Evolutionary conservation across 768 basidiomycete genomes (phyloP), one percentile per base, ranked within the genome.

Genomic region (Cyclocybe aegerita): DNA sequence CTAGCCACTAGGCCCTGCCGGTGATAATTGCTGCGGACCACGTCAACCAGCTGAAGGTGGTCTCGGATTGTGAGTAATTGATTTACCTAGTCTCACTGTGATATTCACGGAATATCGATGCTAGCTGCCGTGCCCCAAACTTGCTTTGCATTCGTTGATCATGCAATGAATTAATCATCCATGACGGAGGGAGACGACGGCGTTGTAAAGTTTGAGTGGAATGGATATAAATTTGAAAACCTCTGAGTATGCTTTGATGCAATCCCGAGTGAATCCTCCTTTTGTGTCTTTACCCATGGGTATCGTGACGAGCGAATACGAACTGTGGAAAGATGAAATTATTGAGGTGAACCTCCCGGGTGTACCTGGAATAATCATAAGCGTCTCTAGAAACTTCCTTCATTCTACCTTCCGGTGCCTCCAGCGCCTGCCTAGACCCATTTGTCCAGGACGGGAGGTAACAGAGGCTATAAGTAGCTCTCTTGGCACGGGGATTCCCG

Each of bases 61-160:
- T 15, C 23, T 23, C 23, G 23, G 23, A 5, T 16, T 16, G 40
- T 42, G 17, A 16, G 40, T 42, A 16, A 23, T 1, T 15, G 4
- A 4, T 16, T 11, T 6, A 16, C 17, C 17, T 10, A 14, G 29
- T 14, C 6, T 16, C 2, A 10, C 16, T 14, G 12, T 15, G 4
- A 15, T 42, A 11, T 16, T 16, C 9, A 7, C 23, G 1, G 16
- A 16, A 16, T 9, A n/a, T 10, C 16, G 6, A 9, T 15, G 11
- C 6, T 42, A 60, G 59, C 47, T 60, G 59, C 49, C 59, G 59
- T n/a, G 54, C 49, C 12, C 56, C 59, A 0, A 49, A 39, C 14
- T 41, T 60, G 15, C 54, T 57, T 32, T 60, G 59, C 53, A 52
- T 51, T 47, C 52, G 52, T 37, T 42, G n/a, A 54, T 6, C 10